Evolutionary conservation across 2,329 filamentous ascomycete species (phyloP), one percentile per base, ranked within the genome.

Genomic region (Ascochyta clinopodiicola): DNA sequence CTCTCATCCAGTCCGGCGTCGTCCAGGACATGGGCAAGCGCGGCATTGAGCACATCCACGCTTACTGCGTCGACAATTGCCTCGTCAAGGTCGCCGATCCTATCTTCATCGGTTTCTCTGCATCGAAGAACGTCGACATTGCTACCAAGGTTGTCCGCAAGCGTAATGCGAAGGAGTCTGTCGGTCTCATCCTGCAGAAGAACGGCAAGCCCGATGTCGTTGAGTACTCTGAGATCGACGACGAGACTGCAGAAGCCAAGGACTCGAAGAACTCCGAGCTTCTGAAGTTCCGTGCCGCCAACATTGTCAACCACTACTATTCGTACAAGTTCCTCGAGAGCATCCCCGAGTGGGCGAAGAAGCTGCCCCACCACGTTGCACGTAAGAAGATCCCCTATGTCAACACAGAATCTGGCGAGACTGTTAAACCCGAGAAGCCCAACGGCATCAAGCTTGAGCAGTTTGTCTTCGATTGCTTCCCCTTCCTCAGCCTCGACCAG

Each of bases 221-320:
- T 49, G 95, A 99, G 81, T 99, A 99, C 83, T 96, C 92, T 6
- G 95, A 99, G 81, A 98, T 99, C 68, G 90, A 96, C 81, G 79
- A 86, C 63, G 88, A 86, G 60, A 95, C 91, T n/a, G 90, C 94
- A 54, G 91, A 96, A 78, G 94, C 93, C 63, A 86, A 88, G 73
- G 95, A 99, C 73, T 79, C 88, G 50, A 90, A 90, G 77, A 88
- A 96, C 70, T 82, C 86, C 3, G 88, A 86, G 54, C 82, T 97
- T 49, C 88, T 99, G 74, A 96, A 94, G 79, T 98, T 96, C 87
- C 90, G 95, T 60, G 94, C 95, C 54, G 95, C 94, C 72, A 99
- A 99, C 82, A 99, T 99, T 68, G 95, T 99, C 80, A 99, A 99
- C 84, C 95, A 99, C 84, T 99, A 98, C 86, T 99, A 99, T 82